These are phyloP conservation scores for Tephrocybe sp. DNA, from an alignment of 768 basidiomycete species.

Conservation along the genomic window DNA sequence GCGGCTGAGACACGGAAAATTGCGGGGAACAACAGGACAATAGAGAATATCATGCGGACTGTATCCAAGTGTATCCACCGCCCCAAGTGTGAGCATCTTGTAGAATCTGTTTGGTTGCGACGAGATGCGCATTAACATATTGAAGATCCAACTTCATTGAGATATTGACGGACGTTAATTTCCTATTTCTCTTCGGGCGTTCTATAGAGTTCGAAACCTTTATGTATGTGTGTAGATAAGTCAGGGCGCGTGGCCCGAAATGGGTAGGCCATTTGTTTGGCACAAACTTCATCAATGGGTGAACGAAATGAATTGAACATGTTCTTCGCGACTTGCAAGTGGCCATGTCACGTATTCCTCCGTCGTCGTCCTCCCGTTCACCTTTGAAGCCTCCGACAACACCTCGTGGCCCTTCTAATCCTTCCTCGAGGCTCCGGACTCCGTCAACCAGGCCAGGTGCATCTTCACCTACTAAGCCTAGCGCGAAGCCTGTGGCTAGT, in stretches of 20 bases:
- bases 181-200: too few relatives aligned
- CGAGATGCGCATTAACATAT: too few relatives aligned
- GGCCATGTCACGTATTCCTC: slow-evolving; percentile 35
- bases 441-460: slow-evolving; percentile 20
- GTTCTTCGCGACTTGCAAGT: not conserved
- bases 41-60: too few relatives aligned
- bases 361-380: slow-evolving; percentile 27
- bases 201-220: not conserved
- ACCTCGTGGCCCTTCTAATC: slow-evolving; percentile 18
- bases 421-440: slow-evolving; percentile 21
- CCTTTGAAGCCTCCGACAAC: slow-evolving; percentile 27
- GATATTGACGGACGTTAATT: too few relatives aligned
- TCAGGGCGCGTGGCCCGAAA: not conserved
- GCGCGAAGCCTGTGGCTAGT: slow-evolving; percentile 11
- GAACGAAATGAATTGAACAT: not conserved
- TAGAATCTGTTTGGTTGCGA: too few relatives aligned
- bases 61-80: too few relatives aligned
- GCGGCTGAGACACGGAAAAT: too few relatives aligned
- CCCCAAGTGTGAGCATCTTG: too few relatives aligned
- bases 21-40: too few relatives aligned
- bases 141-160: too few relatives aligned
- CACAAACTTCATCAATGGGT: not conserved
- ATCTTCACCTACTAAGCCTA: slow-evolving; percentile 20
- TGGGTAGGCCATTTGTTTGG: slow-evolving; percentile 6
- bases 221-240: too few relatives aligned